phyloP scores from a whole-genome alignment of 83 land plant genomes.

The Diphasiastrum complanatum region DNA sequence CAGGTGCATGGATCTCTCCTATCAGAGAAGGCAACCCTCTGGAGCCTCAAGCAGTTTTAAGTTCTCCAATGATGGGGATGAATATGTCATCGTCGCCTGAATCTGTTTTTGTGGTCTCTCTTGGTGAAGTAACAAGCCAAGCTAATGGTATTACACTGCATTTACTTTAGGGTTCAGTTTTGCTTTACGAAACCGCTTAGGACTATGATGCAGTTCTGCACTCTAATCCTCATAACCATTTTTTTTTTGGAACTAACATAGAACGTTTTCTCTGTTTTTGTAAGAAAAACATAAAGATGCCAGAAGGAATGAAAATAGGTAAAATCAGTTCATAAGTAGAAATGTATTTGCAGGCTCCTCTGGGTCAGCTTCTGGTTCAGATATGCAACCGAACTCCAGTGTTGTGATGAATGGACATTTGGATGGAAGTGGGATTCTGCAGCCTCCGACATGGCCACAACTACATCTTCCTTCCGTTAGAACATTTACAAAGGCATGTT shows the following conservation, averaged over 20 bases:
- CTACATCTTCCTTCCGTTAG: too few relatives aligned
- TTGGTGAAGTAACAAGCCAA: not conserved
- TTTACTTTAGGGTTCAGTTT: too few relatives aligned
- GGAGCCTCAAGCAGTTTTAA: not conserved
- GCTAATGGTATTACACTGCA: not conserved
- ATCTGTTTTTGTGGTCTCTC: not conserved
- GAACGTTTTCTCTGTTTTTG: not conserved
- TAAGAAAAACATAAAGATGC: not conserved
- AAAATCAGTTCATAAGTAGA: conserved; percentile 1
- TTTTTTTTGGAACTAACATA: not conserved
- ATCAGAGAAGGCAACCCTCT: too few relatives aligned
- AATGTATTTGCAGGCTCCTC: too few relatives aligned
- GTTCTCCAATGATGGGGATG: not conserved
- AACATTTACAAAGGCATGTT: too few relatives aligned
- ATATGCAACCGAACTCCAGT: not conserved
- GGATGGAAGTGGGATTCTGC: not conserved
- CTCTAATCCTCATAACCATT: not conserved
- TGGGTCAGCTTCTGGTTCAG: not conserved
- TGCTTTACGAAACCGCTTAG: too few relatives aligned
- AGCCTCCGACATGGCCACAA: not conserved
- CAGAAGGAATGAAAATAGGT: not conserved
- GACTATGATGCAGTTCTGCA: not conserved
- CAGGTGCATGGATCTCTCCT: too few relatives aligned
- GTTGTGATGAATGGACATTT: not conserved
- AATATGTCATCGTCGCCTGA: too few relatives aligned